Conservation (phyloP, 2,329 filamentous ascomycete genomes). For the Curvularia hawaiiensis region DNA sequence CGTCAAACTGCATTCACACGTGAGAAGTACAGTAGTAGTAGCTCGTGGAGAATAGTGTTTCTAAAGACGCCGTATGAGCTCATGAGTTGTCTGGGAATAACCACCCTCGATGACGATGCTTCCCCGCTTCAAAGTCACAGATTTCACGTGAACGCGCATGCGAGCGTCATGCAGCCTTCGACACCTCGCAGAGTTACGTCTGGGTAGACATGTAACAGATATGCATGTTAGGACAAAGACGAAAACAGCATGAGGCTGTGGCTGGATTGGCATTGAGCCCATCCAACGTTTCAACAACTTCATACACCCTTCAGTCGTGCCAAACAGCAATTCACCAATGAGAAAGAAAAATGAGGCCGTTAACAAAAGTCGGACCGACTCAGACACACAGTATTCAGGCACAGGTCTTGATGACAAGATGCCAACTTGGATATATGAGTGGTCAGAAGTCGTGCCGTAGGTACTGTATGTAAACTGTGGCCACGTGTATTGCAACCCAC, state of each 20-base stretch:
- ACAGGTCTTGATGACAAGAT: background rate
- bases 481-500: background rate
- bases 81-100: background rate
- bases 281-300: background rate
- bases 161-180: background rate
- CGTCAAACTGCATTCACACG: background rate
- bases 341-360: background rate
- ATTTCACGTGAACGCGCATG: conserved; percentile 8
- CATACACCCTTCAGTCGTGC: background rate
- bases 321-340: background rate
- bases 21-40: background rate
- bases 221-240: background rate
- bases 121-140: conserved; percentile 3
- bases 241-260: background rate
- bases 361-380: conserved; percentile 3
- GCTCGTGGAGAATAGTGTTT: background rate
- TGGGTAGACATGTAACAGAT: background rate
- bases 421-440: conserved; percentile 5
- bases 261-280: background rate
- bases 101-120: conserved; percentile 6
- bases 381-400: conserved; percentile 2
- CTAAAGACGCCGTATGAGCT: background rate
- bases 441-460: conserved; percentile 19
- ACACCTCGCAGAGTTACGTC: too few species aligned
- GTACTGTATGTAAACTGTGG: background rate